Evolutionary conservation across 768 basidiomycete genomes (phyloP).

Genomic region (Ramaria sp.): DNA sequence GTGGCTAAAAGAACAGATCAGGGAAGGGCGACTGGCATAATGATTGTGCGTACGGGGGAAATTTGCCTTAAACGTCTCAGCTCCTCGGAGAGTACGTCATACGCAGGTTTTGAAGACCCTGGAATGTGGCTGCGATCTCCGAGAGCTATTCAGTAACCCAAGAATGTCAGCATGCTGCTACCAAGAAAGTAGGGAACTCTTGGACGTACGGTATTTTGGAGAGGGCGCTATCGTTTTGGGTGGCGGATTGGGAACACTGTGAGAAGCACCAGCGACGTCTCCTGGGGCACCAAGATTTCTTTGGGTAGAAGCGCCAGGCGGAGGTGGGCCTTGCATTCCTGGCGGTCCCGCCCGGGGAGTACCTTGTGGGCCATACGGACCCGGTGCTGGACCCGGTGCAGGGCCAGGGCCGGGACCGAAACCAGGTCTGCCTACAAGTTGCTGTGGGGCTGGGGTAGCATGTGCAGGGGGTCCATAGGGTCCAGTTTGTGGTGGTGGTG

Average conservation of each 20-base stretch:
- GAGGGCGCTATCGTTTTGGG: constrained; percentile 30
- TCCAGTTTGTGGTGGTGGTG: constrained; percentile 19
- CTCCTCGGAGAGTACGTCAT: constrained; percentile 51
- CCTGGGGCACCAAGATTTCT: constrained; percentile 8
- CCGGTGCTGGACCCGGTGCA: constrained; percentile 17
- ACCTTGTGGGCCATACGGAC: constrained; percentile 19
- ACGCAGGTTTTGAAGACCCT: constrained; percentile 52
- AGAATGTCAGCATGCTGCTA: not conserved
- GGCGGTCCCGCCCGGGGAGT: constrained; percentile 23
- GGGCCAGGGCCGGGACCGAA: constrained; percentile 19
- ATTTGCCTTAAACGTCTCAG: constrained; percentile 60
- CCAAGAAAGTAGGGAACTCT: not conserved
- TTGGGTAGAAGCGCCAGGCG: constrained; percentile 14
- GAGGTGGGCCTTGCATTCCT: constrained; percentile 17
- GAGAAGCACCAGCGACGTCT: constrained; percentile 11
- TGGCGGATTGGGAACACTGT: constrained; percentile 21
- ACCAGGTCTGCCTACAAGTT: constrained; percentile 17
- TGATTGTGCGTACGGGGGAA: constrained; percentile 48
- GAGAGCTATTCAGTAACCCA: constrained; percentile 39
- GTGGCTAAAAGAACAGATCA: constrained; percentile 36
- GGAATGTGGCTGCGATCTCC: constrained; percentile 94
- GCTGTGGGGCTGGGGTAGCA: constrained; percentile 29
- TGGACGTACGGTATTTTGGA: constrained; percentile 50
- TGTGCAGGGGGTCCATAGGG: constrained; percentile 22
- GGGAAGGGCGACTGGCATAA: not conserved